Conservation (phyloP, 352 stramenopile species). For the Saprolegnia diclina region DNA sequence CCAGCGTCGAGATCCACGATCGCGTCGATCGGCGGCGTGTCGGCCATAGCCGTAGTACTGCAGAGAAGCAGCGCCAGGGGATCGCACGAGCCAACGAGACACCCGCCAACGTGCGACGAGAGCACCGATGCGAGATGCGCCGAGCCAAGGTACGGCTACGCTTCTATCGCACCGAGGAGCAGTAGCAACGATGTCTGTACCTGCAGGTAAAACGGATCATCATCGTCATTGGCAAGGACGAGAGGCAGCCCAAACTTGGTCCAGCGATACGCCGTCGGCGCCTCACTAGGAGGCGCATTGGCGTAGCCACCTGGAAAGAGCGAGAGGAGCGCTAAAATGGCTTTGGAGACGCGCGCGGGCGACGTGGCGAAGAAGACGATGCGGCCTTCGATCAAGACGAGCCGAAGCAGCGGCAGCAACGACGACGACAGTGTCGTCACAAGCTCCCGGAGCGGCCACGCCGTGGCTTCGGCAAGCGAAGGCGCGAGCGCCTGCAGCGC, state of each 20-base stretch:
- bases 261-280: constrained; percentile 31
- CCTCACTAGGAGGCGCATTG: neutral
- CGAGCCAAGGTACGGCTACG: constrained; percentile 15
- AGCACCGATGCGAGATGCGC: neutral
- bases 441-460: constrained; percentile 44
- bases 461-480: constrained; percentile 25
- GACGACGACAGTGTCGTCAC: constrained; percentile 49
- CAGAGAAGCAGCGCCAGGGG: constrained; percentile 47
- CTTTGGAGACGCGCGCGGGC: constrained; percentile 4
- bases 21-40: constrained; percentile 35
- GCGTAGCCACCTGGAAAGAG: constrained; percentile 15
- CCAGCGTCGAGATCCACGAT: constrained; percentile 57
- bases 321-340: constrained; percentile 11
- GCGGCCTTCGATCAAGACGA: constrained; percentile 66
- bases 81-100: constrained; percentile 50
- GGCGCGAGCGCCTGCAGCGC: constrained; percentile 4
- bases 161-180: too few relatives aligned
- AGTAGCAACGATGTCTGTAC: too few relatives aligned
- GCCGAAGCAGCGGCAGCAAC: constrained; percentile 56
- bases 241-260: constrained; percentile 36
- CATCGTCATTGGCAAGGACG: constrained; percentile 21
- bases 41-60: constrained; percentile 19
- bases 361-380: constrained; percentile 62
- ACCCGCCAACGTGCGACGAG: constrained; percentile 32
- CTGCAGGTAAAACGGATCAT: constrained; percentile 5